phyloP scores from a whole-genome alignment of 352 stramenopile species.

The Salisapilia sapeloensis region DNA sequence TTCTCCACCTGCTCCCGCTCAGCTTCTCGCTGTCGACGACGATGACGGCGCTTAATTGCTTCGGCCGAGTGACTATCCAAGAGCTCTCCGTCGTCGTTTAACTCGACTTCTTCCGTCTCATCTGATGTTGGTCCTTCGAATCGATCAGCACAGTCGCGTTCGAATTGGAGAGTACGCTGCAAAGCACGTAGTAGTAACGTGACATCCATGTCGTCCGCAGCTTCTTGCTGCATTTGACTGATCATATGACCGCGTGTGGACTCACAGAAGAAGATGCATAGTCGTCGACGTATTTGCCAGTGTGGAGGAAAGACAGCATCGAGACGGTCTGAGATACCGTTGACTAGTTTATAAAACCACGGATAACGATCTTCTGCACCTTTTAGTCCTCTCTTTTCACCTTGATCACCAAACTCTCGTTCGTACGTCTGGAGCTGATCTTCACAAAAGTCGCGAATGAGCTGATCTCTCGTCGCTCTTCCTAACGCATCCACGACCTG shows the following conservation, averaged over 20 bases:
- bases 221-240: constrained; percentile 34
- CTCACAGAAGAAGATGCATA: constrained; percentile 89
- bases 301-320: constrained; percentile 89
- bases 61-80: constrained; percentile 59
- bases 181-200: constrained; percentile 49
- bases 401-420: constrained; percentile 33
- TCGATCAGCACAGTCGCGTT: constrained; percentile 43
- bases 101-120: constrained; percentile 34
- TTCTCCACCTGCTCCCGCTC: constrained; percentile 44
- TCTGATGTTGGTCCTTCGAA: constrained; percentile 35
- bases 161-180: constrained; percentile 64
- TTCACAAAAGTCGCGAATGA: constrained; percentile 52
- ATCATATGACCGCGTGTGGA: constrained; percentile 60
- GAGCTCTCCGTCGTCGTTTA: constrained; percentile 51
- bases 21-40: constrained; percentile 50
- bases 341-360: constrained; percentile 68
- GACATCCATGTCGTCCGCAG: constrained; percentile 62
- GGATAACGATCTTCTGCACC: constrained; percentile 55
- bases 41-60: constrained; percentile 57
- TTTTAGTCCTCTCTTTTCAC: constrained; percentile 29
- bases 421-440: constrained; percentile 51
- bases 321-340: constrained; percentile 68
- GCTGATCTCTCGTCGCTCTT: constrained; percentile 42
- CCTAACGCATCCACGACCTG: constrained; percentile 51
- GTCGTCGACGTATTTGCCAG: constrained; percentile 89